phyloP scores from a whole-genome alignment of 768 basidiomycete species.

The Clavulina sp. region DNA sequence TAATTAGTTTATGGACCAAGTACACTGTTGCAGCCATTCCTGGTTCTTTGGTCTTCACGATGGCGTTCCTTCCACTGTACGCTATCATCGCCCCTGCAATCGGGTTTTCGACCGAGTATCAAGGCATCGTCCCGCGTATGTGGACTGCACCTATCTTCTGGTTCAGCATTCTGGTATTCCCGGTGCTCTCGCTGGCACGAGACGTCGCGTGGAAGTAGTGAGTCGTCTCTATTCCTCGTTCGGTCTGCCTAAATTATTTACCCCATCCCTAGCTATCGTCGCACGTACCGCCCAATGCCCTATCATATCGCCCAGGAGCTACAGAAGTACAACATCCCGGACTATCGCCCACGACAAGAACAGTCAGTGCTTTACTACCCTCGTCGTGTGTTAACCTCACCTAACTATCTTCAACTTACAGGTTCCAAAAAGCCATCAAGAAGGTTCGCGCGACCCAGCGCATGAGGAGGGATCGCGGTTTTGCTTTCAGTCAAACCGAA shows the following conservation, averaged over 20 bases:
- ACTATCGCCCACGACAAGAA: conserved; percentile 92
- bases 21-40: conserved; percentile 97
- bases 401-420: conserved; percentile 18
- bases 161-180: conserved; percentile 69
- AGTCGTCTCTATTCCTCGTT: conserved; percentile 19
- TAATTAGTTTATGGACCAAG: conserved; percentile 87
- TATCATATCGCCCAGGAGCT: conserved; percentile 98
- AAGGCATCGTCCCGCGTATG: conserved; percentile 73
- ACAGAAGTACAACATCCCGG: conserved; percentile 97
- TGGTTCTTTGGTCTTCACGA: conserved; percentile 93
- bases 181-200: conserved; percentile 64
- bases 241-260: neutral
- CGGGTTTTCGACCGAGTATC: conserved; percentile 80
- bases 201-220: conserved; percentile 98
- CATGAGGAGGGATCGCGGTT: conserved; percentile 90
- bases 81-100: conserved; percentile 70
- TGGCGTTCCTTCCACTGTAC: conserved; percentile 86
- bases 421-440: conserved; percentile 98
- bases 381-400: conserved; percentile 3
- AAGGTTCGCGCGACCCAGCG: conserved; percentile 98
- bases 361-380: conserved; percentile 39
- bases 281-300: conserved; percentile 79
- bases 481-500: conserved; percentile 96
- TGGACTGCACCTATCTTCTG: conserved; percentile 87
- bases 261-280: conserved; percentile 47